Percentiles rank a stretch among this genome's conserved stretches.
phyloP scores from a whole-genome alignment of 2,329 filamentous ascomycete genomes.

The Colletotrichum truncatum region DNA sequence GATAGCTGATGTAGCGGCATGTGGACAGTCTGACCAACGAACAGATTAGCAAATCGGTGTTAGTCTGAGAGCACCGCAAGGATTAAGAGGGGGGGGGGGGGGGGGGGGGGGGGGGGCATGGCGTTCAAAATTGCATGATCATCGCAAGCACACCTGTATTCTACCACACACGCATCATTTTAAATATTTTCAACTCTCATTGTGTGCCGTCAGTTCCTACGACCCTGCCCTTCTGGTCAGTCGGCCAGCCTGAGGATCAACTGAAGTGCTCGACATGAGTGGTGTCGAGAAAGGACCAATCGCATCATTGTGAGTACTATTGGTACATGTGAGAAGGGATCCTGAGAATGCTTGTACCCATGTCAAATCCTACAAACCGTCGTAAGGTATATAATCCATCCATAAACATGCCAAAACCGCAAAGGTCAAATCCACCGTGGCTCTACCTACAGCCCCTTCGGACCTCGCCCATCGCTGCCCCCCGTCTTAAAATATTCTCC shows the following conservation, averaged over 20 bases:
- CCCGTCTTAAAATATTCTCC: slow-evolving; percentile 65
- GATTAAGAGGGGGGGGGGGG: too few relatives aligned
- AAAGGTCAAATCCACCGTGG: neutral
- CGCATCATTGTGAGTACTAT: slow-evolving; percentile 1
- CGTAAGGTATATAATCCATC: neutral
- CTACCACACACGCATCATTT: neutral
- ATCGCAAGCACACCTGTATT: neutral
- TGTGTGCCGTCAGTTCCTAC: neutral
- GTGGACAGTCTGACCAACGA: neutral
- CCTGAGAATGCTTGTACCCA: neutral
- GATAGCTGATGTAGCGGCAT: too few relatives aligned
- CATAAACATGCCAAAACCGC: neutral
- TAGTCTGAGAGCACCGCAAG: too few relatives aligned
- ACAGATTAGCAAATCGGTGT: too few relatives aligned
- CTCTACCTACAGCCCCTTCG: slow-evolving; percentile 26
- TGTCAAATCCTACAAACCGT: neutral
- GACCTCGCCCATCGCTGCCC: slow-evolving; percentile 51
- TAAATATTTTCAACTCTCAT: neutral
- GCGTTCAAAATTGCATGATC: slow-evolving; percentile 11
- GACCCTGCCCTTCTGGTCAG: neutral
- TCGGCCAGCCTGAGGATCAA: neutral
- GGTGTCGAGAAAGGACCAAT: neutral
- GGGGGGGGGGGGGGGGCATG: too few relatives aligned
- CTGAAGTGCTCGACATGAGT: neutral
- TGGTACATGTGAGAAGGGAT: slow-evolving; percentile 3